phyloP scores from a whole-genome alignment of 148 eudicot genomes.

The Polygonum maritimum region DNA sequence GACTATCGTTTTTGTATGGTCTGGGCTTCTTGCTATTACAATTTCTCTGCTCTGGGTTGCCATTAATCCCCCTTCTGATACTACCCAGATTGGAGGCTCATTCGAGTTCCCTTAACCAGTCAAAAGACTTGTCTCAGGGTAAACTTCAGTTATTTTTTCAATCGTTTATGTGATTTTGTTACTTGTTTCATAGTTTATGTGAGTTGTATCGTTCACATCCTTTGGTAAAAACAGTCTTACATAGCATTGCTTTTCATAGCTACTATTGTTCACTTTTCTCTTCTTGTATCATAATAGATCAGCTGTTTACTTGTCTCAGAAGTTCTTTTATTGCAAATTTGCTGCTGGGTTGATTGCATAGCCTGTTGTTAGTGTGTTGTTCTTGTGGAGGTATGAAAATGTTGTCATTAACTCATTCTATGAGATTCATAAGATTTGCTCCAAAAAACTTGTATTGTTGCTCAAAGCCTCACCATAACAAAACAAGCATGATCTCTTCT shows the following conservation, averaged over 20 bases:
- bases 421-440: too few species aligned
- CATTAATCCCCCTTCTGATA: slow-evolving; percentile 62
- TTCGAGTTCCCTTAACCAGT: slow-evolving; percentile 69
- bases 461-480: slow-evolving; percentile 9
- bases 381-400: neutral
- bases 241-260: neutral
- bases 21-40: slow-evolving; percentile 81
- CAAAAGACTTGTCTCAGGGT: neutral
- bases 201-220: neutral
- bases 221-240: neutral
- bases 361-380: neutral
- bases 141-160: neutral
- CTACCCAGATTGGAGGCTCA: slow-evolving; percentile 72
- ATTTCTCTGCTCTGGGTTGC: slow-evolving; percentile 89
- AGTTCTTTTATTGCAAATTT: neutral
- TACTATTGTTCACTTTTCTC: neutral
- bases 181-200: neutral
- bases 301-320: neutral
- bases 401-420: too few species aligned
- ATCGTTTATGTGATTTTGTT: neutral
- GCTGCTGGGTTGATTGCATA: neutral
- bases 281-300: neutral
- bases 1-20: slow-evolving; percentile 83
- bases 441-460: slow-evolving; percentile 7
- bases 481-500: slow-evolving; percentile 21